Percentiles rank a stretch among this genome's conserved stretches.
These are phyloP conservation scores for Papiliotrema laurentii DNA, from an alignment of 1,284 basidiomycete genomes.

Conservation along the genomic window DNA sequence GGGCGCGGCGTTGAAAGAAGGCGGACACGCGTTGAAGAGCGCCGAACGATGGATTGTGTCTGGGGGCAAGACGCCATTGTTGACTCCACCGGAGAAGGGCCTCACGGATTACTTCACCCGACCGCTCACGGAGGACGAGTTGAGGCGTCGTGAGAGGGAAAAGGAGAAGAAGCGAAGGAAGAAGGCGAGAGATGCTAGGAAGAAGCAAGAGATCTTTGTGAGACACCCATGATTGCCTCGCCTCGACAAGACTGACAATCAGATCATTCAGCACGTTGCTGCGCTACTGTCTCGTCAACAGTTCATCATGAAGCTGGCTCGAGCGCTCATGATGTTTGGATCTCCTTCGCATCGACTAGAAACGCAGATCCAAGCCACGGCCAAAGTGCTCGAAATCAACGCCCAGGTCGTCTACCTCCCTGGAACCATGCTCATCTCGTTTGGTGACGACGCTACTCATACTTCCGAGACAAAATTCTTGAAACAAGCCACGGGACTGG, in stretches of 20 bases:
- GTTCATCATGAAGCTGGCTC: conserved; percentile 81
- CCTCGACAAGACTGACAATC: conserved; percentile 3
- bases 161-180: conserved; percentile 51
- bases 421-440: conserved; percentile 73
- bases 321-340: conserved; percentile 93
- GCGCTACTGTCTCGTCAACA: conserved; percentile 81
- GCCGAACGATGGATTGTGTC: conserved; percentile 40
- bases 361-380: conserved; percentile 80
- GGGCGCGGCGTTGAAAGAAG: conserved; percentile 29
- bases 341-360: conserved; percentile 84
- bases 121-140: conserved; percentile 47
- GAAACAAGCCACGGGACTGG: conserved; percentile 67
- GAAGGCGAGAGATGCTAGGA: conserved; percentile 58
- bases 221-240: conserved; percentile 29
- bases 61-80: conserved; percentile 28
- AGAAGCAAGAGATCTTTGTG: conserved; percentile 72
- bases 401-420: conserved; percentile 83
- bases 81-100: conserved; percentile 31
- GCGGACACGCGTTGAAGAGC: conserved; percentile 24
- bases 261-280: conserved; percentile 88
- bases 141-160: conserved; percentile 52
- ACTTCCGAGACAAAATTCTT: conserved; percentile 84
- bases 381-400: conserved; percentile 75
- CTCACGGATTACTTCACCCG: conserved; percentile 42
- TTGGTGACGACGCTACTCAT: conserved; percentile 75